phyloP scores from a whole-genome alignment of 1,139 yeast species.

The Suhomyces kunorum region DNA sequence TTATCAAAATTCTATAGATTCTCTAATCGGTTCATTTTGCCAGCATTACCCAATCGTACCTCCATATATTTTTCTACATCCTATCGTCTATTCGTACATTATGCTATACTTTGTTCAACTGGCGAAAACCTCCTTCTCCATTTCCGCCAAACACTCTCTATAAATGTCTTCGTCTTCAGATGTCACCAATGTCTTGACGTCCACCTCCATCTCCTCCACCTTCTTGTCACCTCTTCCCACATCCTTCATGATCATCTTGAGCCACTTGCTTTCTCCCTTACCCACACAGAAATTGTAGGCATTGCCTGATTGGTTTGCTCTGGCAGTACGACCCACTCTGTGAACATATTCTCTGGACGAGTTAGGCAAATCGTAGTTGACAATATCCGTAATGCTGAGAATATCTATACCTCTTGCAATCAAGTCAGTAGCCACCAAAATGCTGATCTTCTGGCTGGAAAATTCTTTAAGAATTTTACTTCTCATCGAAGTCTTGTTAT shows the following conservation, averaged over 20 bases:
- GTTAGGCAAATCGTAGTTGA: constrained; percentile 88
- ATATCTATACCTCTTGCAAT: constrained; percentile 95
- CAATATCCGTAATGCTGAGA: constrained; percentile 65
- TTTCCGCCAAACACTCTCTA: constrained; percentile 26
- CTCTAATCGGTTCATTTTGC: no score
- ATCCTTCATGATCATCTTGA: constrained; percentile 49
- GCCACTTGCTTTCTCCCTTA: constrained; percentile 73
- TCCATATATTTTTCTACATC: no score
- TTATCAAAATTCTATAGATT: no score
- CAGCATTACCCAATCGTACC: no score
- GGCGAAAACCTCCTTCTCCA: constrained; percentile 26
- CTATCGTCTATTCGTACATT: no score
- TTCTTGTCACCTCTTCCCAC: constrained; percentile 34
- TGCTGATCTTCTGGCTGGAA: constrained; percentile 45
- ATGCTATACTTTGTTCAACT: not conserved
- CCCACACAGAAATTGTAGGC: constrained; percentile 75
- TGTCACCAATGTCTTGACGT: constrained; percentile 23
- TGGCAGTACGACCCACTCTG: constrained; percentile 94
- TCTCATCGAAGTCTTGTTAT: constrained; percentile 45
- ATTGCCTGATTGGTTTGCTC: constrained; percentile 78
- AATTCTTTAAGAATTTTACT: constrained; percentile 57
- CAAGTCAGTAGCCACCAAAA: constrained; percentile 86
- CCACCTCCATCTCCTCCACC: constrained; percentile 27
- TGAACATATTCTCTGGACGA: constrained; percentile 92
- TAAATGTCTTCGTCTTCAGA: constrained; percentile 31